Base-by-base conservation (phyloP, 441 rosid genomes). In the Populus trichocarpa region DNA sequence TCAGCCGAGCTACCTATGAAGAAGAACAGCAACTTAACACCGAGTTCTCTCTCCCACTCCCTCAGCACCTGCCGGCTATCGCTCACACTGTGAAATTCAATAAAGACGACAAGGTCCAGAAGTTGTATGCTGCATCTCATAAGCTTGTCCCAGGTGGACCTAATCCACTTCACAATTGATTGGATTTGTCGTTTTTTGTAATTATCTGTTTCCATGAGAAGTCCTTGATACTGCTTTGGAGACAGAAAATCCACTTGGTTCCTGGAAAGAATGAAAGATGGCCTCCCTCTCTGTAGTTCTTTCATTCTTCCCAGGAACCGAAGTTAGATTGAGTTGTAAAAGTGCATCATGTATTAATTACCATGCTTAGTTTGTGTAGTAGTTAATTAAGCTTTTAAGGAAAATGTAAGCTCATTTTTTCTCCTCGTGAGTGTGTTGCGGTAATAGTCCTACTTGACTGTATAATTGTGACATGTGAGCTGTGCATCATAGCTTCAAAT, bases 111-210 rank as follows among this genome's bases (percentile, higher is more conserved):
- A 76, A 75, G 75, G 18, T 63, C 64, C 75, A 42, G 20, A 59
- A 77, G 20, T 22, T 63, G 23, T 80, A 50, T 35, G 75, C 46
- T 30, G 83, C 66, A 28, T 81, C 87, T 2, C 78, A 79, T 69
- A 77, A 71, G 59, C 57, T 25, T 59, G 91, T 88, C 35, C 89
- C 91, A 2, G 81, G 82, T 22, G 91, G 91, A 64, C 89, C 89
- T 6, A 88, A 88, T 73, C 89, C 88, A 11, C 87, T 88, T 75
- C 91, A 88, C 76, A 88, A 88, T 68, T 88, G 77, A 84, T 67
- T 9, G 57, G 72, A 7, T 72, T 68, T 79, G 20, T 63, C 14
- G 2, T 6, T 70, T 70, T 6, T 64, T 10, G 7, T 28, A 33
- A 33, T 33, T 33, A 40, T 14, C 30, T 75, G 35, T 71, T 77